phyloP scores from a whole-genome alignment of 495 filamentous ascomycete species.

The Schizothecium vesticola region DNA sequence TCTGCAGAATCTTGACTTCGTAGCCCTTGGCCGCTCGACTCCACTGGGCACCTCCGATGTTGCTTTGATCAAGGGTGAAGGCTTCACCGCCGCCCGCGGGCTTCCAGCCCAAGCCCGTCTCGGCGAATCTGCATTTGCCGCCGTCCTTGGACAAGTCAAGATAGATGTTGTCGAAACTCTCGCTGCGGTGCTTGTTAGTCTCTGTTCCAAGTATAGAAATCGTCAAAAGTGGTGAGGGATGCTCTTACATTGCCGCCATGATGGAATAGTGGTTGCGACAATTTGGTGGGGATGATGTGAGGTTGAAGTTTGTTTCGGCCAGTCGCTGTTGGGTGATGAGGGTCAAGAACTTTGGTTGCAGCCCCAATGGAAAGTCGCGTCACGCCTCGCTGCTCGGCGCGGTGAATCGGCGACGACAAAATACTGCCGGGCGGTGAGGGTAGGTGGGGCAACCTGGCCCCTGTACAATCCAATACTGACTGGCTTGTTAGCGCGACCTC shows the following conservation, averaged over 20 bases:
- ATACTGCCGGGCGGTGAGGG: background rate
- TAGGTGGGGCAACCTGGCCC: background rate
- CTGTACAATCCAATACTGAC: no score
- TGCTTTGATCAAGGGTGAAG: slow-evolving; percentile 79
- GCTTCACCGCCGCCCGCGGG: slow-evolving; percentile 80
- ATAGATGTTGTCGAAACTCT: slow-evolving; percentile 94
- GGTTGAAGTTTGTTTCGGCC: background rate
- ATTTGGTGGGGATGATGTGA: background rate
- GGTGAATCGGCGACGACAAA: background rate
- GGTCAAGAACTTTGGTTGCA: background rate
- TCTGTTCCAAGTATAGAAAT: background rate
- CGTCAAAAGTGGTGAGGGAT: background rate
- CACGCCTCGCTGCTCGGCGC: background rate
- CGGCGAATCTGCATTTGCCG: slow-evolving; percentile 89
- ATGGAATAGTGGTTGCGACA: background rate
- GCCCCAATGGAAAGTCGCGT: slow-evolving; percentile 1
- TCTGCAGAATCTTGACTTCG: slow-evolving; percentile 82
- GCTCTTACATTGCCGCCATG: slow-evolving; percentile 2
- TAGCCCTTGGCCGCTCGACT: slow-evolving; percentile 87
- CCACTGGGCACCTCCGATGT: slow-evolving; percentile 86
- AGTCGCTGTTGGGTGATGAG: background rate
- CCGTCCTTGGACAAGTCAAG: slow-evolving; percentile 85
- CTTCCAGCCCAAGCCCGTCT: slow-evolving; percentile 91
- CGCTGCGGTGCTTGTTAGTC: slow-evolving; percentile 37
- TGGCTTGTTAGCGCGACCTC: no score